A percentile compares a stretch with the other conserved stretches of the same genome.
These are phyloP conservation scores for Porcisia hertigi DNA, from an alignment of 208 protist genomes.

Conservation along the genomic window DNA sequence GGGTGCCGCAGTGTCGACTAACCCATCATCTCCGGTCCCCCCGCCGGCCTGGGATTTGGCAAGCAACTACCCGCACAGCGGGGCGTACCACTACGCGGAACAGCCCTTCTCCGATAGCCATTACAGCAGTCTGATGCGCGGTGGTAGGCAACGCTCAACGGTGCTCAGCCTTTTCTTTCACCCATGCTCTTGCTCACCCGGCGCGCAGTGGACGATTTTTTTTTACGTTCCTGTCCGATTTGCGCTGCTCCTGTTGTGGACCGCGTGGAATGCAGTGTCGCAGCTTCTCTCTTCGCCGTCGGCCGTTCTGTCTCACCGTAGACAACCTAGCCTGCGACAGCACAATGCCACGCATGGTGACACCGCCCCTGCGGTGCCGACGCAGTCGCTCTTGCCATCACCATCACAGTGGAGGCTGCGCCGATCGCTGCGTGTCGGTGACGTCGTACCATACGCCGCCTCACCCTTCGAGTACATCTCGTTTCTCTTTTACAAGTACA, in stretches of 20 bases:
- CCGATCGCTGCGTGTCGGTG: slow-evolving; percentile 16
- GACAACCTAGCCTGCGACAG: background rate
- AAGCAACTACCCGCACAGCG: slow-evolving; percentile 7
- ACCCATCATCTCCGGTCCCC: background rate
- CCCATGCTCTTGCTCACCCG: slow-evolving; percentile 24
- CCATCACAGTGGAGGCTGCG: slow-evolving; percentile 24
- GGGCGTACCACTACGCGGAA: slow-evolving; percentile 19
- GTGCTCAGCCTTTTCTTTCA: slow-evolving; percentile 32
- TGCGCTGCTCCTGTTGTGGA: slow-evolving; percentile 33
- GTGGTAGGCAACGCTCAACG: slow-evolving; percentile 10
- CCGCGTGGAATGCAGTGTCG: slow-evolving; percentile 13
- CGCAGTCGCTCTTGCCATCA: background rate
- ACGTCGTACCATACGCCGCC: slow-evolving; percentile 21
- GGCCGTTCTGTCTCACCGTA: background rate
- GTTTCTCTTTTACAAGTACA: slow-evolving; percentile 21
- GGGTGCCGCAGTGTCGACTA: background rate
- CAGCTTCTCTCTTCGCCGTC: slow-evolving; percentile 8
- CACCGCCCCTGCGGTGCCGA: background rate
- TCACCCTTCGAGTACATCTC: slow-evolving; percentile 28
- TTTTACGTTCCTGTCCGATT: slow-evolving; percentile 21
- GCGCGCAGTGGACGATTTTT: slow-evolving; percentile 7
- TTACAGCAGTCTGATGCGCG: slow-evolving; percentile 13
- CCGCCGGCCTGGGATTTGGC: background rate
- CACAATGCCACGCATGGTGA: background rate
- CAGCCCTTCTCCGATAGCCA: slow-evolving; percentile 18